These are phyloP conservation scores for Sclerotinia spermophila DNA, from an alignment of 2,329 filamentous ascomycete genomes.

Conservation along the genomic window DNA sequence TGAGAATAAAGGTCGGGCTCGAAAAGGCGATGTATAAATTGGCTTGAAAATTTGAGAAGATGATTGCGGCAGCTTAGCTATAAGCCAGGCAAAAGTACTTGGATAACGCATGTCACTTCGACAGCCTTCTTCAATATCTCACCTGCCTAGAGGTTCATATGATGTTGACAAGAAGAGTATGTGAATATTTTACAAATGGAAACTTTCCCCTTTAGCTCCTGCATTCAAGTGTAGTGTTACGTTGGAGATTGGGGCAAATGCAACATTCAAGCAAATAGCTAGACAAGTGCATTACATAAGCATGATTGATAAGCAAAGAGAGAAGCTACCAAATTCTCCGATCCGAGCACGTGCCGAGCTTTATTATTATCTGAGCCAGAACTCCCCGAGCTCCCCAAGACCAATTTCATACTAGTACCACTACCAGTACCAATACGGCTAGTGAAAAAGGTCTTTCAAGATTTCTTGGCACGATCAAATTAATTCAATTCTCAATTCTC, in stretches of 20 bases:
- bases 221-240: neutral
- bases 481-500: constrained; percentile 1
- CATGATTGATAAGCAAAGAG: neutral
- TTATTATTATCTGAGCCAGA: constrained; percentile 4
- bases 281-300: neutral
- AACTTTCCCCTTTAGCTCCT: neutral
- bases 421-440: neutral
- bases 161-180: neutral
- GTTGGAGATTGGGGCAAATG: neutral
- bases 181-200: neutral
- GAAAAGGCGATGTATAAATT: constrained; percentile 14
- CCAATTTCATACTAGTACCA: no score
- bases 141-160: constrained; percentile 6
- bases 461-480: constrained; percentile 13
- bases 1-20: neutral
- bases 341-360: no score
- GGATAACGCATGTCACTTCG: neutral
- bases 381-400: neutral
- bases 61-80: constrained; percentile 17
- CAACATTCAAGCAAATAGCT: neutral
- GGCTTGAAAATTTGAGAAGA: constrained; percentile 18
- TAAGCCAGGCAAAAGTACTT: neutral
- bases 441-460: constrained; percentile 5
- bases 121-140: neutral
- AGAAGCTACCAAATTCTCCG: neutral